A percentile compares a stretch with the other conserved stretches of the same genome.
Conservation (phyloP, 176 grass and related monocot genomes). For the Elymus sibiricus region DNA sequence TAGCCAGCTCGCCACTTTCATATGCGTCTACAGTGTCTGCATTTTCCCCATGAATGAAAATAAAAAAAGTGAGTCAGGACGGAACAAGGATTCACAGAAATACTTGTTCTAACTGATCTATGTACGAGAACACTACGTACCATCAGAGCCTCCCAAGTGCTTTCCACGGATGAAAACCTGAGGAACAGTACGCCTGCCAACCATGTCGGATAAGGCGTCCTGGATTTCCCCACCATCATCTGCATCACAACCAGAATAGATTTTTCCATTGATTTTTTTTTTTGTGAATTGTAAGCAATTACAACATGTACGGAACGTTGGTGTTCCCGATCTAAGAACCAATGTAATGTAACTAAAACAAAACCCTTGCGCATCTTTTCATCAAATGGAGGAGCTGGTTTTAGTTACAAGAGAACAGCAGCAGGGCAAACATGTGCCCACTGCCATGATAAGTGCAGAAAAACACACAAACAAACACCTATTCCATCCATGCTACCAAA, state of each 20-base stretch:
- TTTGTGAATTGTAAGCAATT: background rate
- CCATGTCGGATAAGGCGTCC: constrained; percentile 51
- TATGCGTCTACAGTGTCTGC: constrained; percentile 67
- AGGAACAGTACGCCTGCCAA: constrained; percentile 60
- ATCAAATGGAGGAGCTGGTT: background rate
- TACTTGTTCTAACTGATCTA: background rate
- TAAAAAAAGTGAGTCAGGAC: background rate
- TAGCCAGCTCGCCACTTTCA: constrained; percentile 53
- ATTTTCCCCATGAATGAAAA: background rate
- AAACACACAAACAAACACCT: background rate
- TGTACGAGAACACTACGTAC: constrained; percentile 41
- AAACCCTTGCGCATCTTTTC: background rate
- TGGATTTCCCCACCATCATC: constrained; percentile 68
- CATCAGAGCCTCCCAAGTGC: constrained; percentile 69
- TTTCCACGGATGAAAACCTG: constrained; percentile 73
- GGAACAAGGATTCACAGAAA: background rate
- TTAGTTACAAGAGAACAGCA: background rate
- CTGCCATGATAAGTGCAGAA: background rate
- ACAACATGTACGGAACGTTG: background rate
- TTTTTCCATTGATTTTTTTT: background rate
- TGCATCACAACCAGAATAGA: constrained; percentile 21
- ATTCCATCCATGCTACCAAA: background rate
- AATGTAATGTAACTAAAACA: background rate
- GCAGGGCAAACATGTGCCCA: background rate
- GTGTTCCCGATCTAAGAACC: background rate